These are phyloP conservation scores for Cladorrhinum sp. DNA, from an alignment of 2,329 filamentous ascomycete genomes.

Conservation along the genomic window DNA sequence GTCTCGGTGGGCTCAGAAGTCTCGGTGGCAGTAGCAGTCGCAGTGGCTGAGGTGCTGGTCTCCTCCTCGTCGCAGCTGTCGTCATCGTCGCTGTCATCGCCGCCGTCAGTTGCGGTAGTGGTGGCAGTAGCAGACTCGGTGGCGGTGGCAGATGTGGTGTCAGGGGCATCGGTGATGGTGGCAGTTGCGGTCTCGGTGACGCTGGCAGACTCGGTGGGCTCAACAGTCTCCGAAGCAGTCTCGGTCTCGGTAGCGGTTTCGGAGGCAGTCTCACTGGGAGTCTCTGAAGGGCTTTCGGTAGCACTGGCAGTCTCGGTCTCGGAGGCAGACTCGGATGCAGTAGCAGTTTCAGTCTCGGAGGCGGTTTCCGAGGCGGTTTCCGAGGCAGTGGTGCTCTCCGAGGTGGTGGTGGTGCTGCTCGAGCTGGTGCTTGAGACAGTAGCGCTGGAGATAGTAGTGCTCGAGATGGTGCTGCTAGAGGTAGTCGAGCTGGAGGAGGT, in stretches of 20 bases:
- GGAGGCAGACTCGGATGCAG: no score
- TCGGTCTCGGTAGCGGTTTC: background rate
- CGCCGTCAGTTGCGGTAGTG: background rate
- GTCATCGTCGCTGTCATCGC: slow-evolving; percentile 1
- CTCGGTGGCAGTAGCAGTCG: slow-evolving; percentile 10
- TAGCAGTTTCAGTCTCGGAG: background rate
- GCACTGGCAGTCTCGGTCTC: background rate
- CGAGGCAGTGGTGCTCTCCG: background rate
- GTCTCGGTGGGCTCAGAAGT: slow-evolving; percentile 1
- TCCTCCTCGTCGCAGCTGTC: slow-evolving; percentile 2
- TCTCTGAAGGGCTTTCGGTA: background rate
- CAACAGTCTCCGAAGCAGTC: background rate
- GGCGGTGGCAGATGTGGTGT: background rate
- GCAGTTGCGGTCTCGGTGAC: slow-evolving; percentile 9
- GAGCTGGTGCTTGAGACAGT: background rate
- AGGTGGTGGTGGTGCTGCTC: background rate
- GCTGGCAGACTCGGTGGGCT: slow-evolving; percentile 6
- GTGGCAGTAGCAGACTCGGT: slow-evolving; percentile 9
- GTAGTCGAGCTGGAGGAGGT: slow-evolving; percentile 9
- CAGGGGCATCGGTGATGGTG: slow-evolving; percentile 3
- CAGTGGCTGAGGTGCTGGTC: slow-evolving; percentile 1
- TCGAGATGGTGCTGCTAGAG: slow-evolving; percentile 14
- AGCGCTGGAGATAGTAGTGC: slow-evolving; percentile 6
- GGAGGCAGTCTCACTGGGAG: background rate
- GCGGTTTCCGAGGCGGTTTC: background rate